Evolutionary conservation across 345 rosid genomes (phyloP), one percentile per base, ranked within the genome.

Genomic region (Melaleuca alternifolia): DNA sequence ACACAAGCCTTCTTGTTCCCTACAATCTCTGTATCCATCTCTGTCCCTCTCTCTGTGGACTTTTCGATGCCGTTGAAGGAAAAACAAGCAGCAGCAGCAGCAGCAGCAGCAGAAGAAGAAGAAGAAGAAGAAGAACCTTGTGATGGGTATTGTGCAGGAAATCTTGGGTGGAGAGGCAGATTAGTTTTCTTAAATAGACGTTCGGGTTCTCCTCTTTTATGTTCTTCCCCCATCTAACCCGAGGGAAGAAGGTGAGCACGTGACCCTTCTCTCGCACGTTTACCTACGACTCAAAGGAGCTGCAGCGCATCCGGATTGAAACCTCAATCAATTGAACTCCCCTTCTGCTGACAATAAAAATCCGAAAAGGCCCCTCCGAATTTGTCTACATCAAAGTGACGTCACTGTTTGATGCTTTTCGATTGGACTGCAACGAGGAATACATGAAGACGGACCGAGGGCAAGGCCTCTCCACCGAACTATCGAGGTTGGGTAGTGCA

Each of bases 1-100:
- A 97, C 99, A 87, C 99, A 97, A 13, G 92, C 98, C 82, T 50
- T 91, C 92, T 91, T 95, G 30, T 89, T 90, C 24, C 57, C 86
- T 6, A 65, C 79, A 18, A 71, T 33, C 48, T 71, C 48, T 18
- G 87, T 83, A 30, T 84, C 93, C 94, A 91, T 93, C 77, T 51
- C 61, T 56, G n/a, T 54, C 61, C 7, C 57, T 59, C 71, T 59
- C 71, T 44, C 30, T 24, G 2, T 20, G 26, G 41, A 13, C 41
- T 21, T 84, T 21, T 56, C n/a, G n/a, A 56, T 56, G n/a, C n/a
- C 6, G 26, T 26, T 56, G 28, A 24, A 56, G 44, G 44, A 12
- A 44, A 21, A 18, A 71, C 57, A 54, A 8, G 21, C 79, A 18
- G 26, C 79, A 0, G 23, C 46, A 16, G 41, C 41, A 41, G n/a